Conservation (phyloP, 768 basidiomycete species). For the Suillus paluster region DNA sequence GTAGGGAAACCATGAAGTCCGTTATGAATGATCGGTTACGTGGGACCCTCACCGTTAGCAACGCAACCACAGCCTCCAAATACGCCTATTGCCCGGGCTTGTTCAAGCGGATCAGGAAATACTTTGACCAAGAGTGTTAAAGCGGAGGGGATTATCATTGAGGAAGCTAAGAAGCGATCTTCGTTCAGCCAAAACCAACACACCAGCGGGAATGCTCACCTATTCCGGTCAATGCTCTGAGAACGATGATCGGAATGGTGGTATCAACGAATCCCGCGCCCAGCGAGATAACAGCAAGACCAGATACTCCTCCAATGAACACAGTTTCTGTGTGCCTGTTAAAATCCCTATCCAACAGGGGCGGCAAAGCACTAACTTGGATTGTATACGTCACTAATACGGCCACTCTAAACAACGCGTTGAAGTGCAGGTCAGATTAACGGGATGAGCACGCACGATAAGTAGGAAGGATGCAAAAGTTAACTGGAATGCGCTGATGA, state of each 20-base stretch:
- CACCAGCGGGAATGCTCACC: slow-evolving; percentile 30
- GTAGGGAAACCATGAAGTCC: background rate
- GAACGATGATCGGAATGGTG: slow-evolving; percentile 51
- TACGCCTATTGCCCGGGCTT: slow-evolving; percentile 50
- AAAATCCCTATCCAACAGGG: background rate
- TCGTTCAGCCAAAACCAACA: slow-evolving; percentile 6
- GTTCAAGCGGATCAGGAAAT: slow-evolving; percentile 50
- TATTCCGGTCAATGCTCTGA: slow-evolving; percentile 57
- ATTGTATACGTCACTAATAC: slow-evolving; percentile 44
- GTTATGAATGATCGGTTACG: background rate
- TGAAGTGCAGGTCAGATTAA: background rate
- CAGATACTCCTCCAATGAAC: slow-evolving; percentile 47
- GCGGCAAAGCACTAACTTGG: slow-evolving; percentile 36
- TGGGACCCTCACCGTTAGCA: slow-evolving; percentile 41
- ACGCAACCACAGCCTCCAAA: slow-evolving; percentile 52
- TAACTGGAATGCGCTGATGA: slow-evolving; percentile 46
- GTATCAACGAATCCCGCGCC: slow-evolving; percentile 48
- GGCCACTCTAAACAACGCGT: slow-evolving; percentile 36
- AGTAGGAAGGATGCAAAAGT: slow-evolving; percentile 48
- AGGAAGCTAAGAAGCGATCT: slow-evolving; percentile 38
- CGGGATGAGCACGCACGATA: background rate
- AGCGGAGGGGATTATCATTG: slow-evolving; percentile 55
- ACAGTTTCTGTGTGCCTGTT: slow-evolving; percentile 35
- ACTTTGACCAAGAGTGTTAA: slow-evolving; percentile 51
- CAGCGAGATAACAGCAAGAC: slow-evolving; percentile 48